Evolutionary conservation across 768 basidiomycete genomes (phyloP), one percentile per base, ranked within the genome.

Genomic region (Lactarius vividus): DNA sequence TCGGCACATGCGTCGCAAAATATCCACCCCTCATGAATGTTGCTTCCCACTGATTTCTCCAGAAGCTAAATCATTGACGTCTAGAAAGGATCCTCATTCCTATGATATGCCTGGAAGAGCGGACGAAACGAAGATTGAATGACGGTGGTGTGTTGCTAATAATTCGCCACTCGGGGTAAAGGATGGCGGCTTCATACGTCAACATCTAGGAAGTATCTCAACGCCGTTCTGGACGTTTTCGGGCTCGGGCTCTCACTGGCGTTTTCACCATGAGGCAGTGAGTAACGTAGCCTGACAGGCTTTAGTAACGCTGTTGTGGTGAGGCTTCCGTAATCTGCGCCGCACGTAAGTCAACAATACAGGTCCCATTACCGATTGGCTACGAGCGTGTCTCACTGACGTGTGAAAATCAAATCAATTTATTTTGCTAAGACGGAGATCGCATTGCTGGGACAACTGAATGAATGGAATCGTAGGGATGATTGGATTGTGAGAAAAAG

Each of bases 251-350:
- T 28, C 13, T 52, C 26, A 7, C 5, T 26, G 49, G 13, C 13
- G 13, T 15, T 23, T 52, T 52, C 23, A 13, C 49, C 49, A 52
- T 9, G 49, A 52, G 49, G 49, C 49, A 49, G 23, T 26, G 46
- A 15, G 11, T 49, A 49, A 23, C 23, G n/a, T 49, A 49, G 11
- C 10, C 23, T 52, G 49, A 52, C 49, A 52, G 49, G 23, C 23
- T 15, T 13, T 26, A 18, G 42, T 57, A 15, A 33, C 5, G 39
- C 39, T n/a, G 11, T 42, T 23, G 26, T 26, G 49, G 11, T 52
- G 49, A 37, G n/a, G 28, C 16, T 61, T 49, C 28, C 54, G 35
- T 61, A 65, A 65, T 61, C n/a, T 33, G 54, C 44, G 60, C 64
- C 58, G 9, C n/a, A 9, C n/a, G n/a, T 9, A 23, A n/a, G 16